These are phyloP conservation scores for Orbilia oligospora DNA, from an alignment of 2,329 filamentous ascomycete species.

Conservation along the genomic window DNA sequence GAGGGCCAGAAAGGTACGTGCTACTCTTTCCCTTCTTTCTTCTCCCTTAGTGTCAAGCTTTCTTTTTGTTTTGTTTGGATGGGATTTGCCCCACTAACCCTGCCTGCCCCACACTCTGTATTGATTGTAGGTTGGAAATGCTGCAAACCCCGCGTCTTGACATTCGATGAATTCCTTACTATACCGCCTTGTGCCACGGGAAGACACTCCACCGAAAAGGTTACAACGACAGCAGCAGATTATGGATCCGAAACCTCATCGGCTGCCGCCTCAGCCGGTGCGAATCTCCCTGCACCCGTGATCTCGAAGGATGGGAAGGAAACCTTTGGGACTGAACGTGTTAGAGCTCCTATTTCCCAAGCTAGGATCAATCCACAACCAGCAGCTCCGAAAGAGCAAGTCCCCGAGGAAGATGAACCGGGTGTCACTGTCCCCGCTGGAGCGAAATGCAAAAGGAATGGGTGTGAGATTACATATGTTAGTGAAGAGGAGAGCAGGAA, in stretches of 20 bases:
- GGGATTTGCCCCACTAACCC: slow-evolving; percentile 45
- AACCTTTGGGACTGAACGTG: slow-evolving; percentile 66
- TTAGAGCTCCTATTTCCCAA: slow-evolving; percentile 64
- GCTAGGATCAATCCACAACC: slow-evolving; percentile 70
- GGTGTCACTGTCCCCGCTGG: slow-evolving; percentile 79
- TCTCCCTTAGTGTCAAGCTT: slow-evolving; percentile 20
- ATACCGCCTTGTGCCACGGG: slow-evolving; percentile 94
- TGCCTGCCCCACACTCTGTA: slow-evolving; percentile 28
- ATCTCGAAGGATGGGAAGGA: slow-evolving; percentile 69
- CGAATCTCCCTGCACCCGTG: slow-evolving; percentile 64
- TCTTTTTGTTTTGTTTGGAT: not conserved
- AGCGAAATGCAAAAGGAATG: slow-evolving; percentile 81
- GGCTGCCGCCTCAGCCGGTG: slow-evolving; percentile 66
- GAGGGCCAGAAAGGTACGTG: slow-evolving; percentile 95
- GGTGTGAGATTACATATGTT: slow-evolving; percentile 78
- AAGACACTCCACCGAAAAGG: slow-evolving; percentile 89
- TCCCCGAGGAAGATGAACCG: slow-evolving; percentile 87
- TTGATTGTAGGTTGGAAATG: slow-evolving; percentile 89
- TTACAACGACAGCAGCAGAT: slow-evolving; percentile 76
- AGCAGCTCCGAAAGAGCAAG: slow-evolving; percentile 74
- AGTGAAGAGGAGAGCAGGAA: slow-evolving; percentile 73
- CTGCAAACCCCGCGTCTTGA: slow-evolving; percentile 93
- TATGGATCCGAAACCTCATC: slow-evolving; percentile 66
- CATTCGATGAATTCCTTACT: slow-evolving; percentile 96
- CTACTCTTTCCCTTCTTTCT: slow-evolving; percentile 1